Evolutionary conservation across 441 rosid genomes (phyloP).

Genomic region (Erysimum pusillum): DNA sequence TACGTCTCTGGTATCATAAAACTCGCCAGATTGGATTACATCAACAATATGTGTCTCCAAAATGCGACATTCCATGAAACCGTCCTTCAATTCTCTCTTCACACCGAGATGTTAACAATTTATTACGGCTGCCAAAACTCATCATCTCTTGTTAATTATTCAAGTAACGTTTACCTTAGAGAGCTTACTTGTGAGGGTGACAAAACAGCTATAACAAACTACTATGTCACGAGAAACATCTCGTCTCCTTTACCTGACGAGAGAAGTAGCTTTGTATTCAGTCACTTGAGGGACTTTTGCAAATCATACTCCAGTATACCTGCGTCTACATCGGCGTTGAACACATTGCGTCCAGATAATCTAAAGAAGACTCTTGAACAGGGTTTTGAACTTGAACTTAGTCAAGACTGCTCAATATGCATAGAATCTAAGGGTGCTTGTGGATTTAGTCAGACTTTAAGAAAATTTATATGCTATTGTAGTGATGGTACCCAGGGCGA

Average conservation of each 20-base stretch:
- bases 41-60: slow-evolving; percentile 46
- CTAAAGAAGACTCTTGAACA: slow-evolving; percentile 33
- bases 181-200: neutral
- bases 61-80: slow-evolving; percentile 1
- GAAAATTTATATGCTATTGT: slow-evolving; percentile 54
- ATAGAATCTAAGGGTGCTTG: slow-evolving; percentile 46
- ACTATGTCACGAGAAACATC: slow-evolving; percentile 25
- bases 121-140: slow-evolving; percentile 29
- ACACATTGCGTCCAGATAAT: neutral
- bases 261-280: neutral
- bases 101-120: slow-evolving; percentile 36
- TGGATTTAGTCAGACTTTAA: slow-evolving; percentile 46
- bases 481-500: slow-evolving; percentile 3
- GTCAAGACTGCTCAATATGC: slow-evolving; percentile 43
- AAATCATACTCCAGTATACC: slow-evolving; percentile 35
- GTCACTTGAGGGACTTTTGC: slow-evolving; percentile 17
- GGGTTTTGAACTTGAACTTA: slow-evolving; percentile 53
- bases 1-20: slow-evolving; percentile 11
- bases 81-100: slow-evolving; percentile 10
- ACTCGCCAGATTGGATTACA: slow-evolving; percentile 47
- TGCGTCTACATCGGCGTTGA: slow-evolving; percentile 1
- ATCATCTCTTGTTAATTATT: neutral
- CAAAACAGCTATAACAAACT: neutral
- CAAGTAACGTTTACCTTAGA: slow-evolving; percentile 25
- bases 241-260: neutral